Percentiles rank a stretch among this genome's conserved stretches.
Evolutionary conservation across 164 flowering plant species (phyloP).

Genomic region (Annona cherimola): DNA sequence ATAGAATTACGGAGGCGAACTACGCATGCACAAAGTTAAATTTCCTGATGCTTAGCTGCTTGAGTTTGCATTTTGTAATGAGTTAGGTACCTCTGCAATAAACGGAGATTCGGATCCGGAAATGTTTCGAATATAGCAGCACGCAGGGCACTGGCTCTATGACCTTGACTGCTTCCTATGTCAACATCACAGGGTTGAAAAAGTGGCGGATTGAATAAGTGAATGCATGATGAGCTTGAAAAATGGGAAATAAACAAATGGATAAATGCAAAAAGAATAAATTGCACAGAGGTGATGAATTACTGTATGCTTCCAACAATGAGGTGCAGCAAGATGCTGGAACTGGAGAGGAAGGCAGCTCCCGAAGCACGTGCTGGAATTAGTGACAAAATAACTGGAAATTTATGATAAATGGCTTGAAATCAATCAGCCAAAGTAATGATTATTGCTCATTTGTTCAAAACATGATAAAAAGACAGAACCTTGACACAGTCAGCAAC

Average conservation of each 20-base stretch:
- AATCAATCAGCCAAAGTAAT: slow-evolving; percentile 2
- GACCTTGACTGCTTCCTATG: slow-evolving; percentile 64
- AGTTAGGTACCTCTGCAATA: slow-evolving; percentile 68
- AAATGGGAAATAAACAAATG: neutral
- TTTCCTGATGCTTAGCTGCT: neutral
- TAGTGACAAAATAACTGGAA: slow-evolving; percentile 7
- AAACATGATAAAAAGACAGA: slow-evolving; percentile 12
- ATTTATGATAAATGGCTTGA: neutral
- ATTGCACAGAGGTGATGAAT: slow-evolving; percentile 6
- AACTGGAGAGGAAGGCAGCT: slow-evolving; percentile 94
- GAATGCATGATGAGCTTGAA: neutral
- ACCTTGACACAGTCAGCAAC: slow-evolving; percentile 96
- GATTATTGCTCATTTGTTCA: neutral
- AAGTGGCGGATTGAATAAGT: neutral
- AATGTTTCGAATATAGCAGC: slow-evolving; percentile 77
- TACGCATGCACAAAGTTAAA: too few species aligned
- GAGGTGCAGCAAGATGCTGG: slow-evolving; percentile 97
- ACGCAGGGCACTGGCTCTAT: slow-evolving; percentile 68
- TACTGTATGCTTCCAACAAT: slow-evolving; percentile 78
- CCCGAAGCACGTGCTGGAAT: slow-evolving; percentile 74
- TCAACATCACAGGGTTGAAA: slow-evolving; percentile 5
- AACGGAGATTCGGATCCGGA: slow-evolving; percentile 92
- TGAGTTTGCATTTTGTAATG: neutral
- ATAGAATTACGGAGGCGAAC: too few species aligned
- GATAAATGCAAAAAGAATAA: neutral